phyloP scores from a whole-genome alignment of 495 filamentous ascomycete species.

The Penicillium nucicola region DNA sequence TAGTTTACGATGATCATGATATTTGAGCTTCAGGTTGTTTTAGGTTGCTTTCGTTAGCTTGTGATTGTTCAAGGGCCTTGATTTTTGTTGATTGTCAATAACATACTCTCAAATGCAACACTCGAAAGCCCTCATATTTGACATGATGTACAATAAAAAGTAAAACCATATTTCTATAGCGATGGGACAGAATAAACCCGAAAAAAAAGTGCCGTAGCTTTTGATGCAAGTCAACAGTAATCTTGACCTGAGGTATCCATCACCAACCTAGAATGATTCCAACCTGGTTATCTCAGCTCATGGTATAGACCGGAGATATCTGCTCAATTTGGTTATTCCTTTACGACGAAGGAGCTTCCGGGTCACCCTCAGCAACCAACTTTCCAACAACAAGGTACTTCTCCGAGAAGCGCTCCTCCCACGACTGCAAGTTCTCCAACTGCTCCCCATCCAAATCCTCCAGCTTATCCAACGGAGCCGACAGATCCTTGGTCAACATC shows the following conservation, averaged over 20 bases:
- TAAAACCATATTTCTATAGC: too few species aligned
- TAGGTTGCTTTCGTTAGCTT: background rate
- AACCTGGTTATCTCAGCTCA: too few species aligned
- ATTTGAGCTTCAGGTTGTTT: constrained; percentile 2
- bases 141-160: too few species aligned
- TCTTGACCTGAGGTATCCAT: too few species aligned
- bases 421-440: constrained; percentile 77
- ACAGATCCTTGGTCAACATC: constrained; percentile 91
- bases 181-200: too few species aligned
- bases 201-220: too few species aligned
- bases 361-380: constrained; percentile 69
- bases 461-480: constrained; percentile 80
- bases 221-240: too few species aligned
- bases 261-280: too few species aligned
- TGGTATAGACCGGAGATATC: background rate
- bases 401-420: constrained; percentile 88
- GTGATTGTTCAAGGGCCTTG: background rate
- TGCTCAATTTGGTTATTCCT: background rate
- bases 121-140: too few species aligned
- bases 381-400: constrained; percentile 96
- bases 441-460: constrained; percentile 72
- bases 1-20: constrained; percentile 19
- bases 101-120: background rate
- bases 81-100: constrained; percentile 5
- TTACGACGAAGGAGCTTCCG: constrained; percentile 46